Conservation (phyloP, 805 yeast genomes). For the Priceomyces fermenticarens region DNA sequence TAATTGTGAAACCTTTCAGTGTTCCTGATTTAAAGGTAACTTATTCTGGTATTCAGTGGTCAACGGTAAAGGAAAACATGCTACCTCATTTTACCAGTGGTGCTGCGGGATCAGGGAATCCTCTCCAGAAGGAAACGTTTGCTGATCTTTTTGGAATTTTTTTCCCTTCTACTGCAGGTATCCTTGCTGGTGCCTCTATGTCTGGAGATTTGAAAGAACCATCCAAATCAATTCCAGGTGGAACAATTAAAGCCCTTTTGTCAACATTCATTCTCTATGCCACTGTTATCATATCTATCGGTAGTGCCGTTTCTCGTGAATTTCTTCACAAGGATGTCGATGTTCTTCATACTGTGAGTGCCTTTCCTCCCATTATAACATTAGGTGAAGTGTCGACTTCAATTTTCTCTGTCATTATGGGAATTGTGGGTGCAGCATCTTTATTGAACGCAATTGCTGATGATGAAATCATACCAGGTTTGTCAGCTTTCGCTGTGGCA, state of each 20-base stretch:
- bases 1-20: conserved; percentile 57
- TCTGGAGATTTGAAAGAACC: conserved; percentile 89
- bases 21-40: conserved; percentile 33
- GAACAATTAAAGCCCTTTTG: conserved; percentile 83
- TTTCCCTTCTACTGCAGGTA: conserved; percentile 98
- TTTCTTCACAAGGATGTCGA: conserved; percentile 77
- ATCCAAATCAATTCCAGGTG: conserved; percentile 84
- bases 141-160: conserved; percentile 88
- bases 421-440: conserved; percentile 93
- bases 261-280: conserved; percentile 76
- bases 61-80: conserved; percentile 62
- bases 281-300: conserved; percentile 78
- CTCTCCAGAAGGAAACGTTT: conserved; percentile 61
- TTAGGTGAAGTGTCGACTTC: conserved; percentile 93
- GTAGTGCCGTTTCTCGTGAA: conserved; percentile 75
- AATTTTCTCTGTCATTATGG: conserved; percentile 89
- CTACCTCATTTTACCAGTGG: conserved; percentile 80
- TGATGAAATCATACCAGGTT: conserved; percentile 84
- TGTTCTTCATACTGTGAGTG: conserved; percentile 76
- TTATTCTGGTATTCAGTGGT: conserved; percentile 76
- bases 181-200: conserved; percentile 98
- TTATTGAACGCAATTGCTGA: conserved; percentile 87
- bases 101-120: conserved; percentile 84
- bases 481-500: conserved; percentile 46
- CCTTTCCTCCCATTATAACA: conserved; percentile 65